These are phyloP conservation scores for Claviceps arundinis DNA, from an alignment of 2,329 filamentous ascomycete genomes.

Conservation along the genomic window DNA sequence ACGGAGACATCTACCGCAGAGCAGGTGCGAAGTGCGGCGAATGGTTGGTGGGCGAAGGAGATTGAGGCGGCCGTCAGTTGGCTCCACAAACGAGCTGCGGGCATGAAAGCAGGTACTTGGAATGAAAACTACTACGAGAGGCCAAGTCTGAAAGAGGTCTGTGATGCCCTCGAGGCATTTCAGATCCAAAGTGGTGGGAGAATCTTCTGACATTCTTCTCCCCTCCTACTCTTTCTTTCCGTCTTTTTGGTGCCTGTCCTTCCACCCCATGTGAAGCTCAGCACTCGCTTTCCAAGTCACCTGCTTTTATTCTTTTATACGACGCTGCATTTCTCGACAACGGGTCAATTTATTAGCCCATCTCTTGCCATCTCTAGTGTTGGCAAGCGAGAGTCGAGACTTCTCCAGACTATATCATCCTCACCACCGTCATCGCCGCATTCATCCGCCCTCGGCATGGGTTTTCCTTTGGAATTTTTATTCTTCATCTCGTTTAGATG, in stretches of 20 bases:
- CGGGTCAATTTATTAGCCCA: too few relatives aligned
- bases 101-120: slow-evolving; percentile 30
- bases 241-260: background rate
- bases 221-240: background rate
- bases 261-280: too few relatives aligned
- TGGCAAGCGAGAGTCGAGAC: too few relatives aligned
- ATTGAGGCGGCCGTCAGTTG: slow-evolving; percentile 34
- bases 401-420: too few relatives aligned
- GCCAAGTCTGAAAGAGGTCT: slow-evolving; percentile 32
- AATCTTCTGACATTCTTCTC: background rate
- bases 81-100: slow-evolving; percentile 26
- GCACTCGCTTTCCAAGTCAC: background rate
- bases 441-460: too few relatives aligned
- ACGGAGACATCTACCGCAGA: slow-evolving; percentile 21
- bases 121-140: slow-evolving; percentile 36
- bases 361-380: too few relatives aligned
- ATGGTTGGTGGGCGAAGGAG: slow-evolving; percentile 35
- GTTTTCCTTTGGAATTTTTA: too few relatives aligned
- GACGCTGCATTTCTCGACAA: background rate
- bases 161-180: slow-evolving; percentile 16
- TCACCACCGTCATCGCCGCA: too few relatives aligned
- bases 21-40: slow-evolving; percentile 24
- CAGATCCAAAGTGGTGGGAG: background rate
- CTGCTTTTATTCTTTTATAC: background rate
- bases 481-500: slow-evolving; percentile 12